Evolutionary conservation across 345 rosid species (phyloP), one percentile per base, ranked within the genome.

Genomic region (Ailanthus altissimus): DNA sequence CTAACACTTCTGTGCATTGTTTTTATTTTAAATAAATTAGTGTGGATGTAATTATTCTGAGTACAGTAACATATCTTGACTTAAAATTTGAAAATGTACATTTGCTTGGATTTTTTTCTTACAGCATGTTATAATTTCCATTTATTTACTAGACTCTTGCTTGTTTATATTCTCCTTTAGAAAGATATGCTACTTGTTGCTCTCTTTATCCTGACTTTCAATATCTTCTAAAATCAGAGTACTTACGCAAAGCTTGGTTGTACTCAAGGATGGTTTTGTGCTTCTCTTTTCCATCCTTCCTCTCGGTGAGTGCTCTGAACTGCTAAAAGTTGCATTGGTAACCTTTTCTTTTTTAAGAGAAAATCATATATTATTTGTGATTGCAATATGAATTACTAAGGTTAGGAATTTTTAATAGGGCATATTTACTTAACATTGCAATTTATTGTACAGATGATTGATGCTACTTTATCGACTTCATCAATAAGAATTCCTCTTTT

Each of bases 191-290:
- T 62, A 26, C 5, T 46, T 18, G 12, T 15, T 60, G 20, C 6
- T 32, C 38, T 75, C 47, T 65, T 60, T 49, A 70, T 13, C 4
- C n/a, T 51, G 53, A 21, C 70, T 63, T 76, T 16, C 38, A 49
- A 46, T 42, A 9, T 67, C 49, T 60, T 77, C 36, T 53, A 51
- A 45, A 72, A 40, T 46, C 88, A 93, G 98, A 88, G 90, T 81
- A 89, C 94, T 10, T 93, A 95, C 79, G 90, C 91, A 43, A 93
- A 85, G 90, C 99, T 93, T 83, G 93, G 94, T 61, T 92, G 97
- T 79, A 89, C 97, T 7, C 98, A 93, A 90, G 99, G 98, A 77
- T 95, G 98, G 97, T 95, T 95, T 85, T 83, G 83, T 42, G 89
- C 98, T 78, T 89, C 97, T 76, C 78, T 90, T 76, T 74, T 83